Percentiles rank a stretch among this genome's conserved stretches.
phyloP scores from a whole-genome alignment of 495 filamentous ascomycete genomes.

The Xylaria telfairii region DNA sequence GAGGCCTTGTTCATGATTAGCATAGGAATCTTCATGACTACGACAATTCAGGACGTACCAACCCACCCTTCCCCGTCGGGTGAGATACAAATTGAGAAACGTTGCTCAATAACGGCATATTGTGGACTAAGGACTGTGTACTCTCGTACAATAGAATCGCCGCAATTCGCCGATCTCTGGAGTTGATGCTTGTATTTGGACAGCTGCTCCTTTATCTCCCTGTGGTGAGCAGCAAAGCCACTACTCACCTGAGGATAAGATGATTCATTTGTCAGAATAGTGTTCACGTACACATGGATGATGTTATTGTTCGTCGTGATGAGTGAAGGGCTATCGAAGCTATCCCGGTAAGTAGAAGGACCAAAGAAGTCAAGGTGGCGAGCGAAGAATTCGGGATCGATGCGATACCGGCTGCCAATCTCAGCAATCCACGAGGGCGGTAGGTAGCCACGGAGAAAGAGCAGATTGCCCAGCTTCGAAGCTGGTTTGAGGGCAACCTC shows the following conservation, averaged over 20 bases:
- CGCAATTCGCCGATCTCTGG: background rate
- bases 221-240: background rate
- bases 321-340: background rate
- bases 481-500: background rate
- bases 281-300: background rate
- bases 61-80: background rate
- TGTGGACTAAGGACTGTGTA: constrained; percentile 27
- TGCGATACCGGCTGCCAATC: constrained; percentile 31
- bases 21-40: background rate
- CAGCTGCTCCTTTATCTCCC: background rate
- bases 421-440: constrained; percentile 35
- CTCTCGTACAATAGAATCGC: constrained; percentile 36
- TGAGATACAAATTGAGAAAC: constrained; percentile 30
- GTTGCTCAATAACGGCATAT: constrained; percentile 35
- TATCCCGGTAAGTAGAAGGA: background rate
- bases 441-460: constrained; percentile 27
- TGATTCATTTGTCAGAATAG: background rate
- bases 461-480: background rate
- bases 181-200: background rate
- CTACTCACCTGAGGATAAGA: background rate
- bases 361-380: constrained; percentile 36
- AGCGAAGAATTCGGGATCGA: constrained; percentile 39
- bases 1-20: background rate
- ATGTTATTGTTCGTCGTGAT: background rate
- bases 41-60: background rate